Evolutionary conservation across 495 filamentous ascomycete species (phyloP).

Genomic region (Cenococcum geophilum): DNA sequence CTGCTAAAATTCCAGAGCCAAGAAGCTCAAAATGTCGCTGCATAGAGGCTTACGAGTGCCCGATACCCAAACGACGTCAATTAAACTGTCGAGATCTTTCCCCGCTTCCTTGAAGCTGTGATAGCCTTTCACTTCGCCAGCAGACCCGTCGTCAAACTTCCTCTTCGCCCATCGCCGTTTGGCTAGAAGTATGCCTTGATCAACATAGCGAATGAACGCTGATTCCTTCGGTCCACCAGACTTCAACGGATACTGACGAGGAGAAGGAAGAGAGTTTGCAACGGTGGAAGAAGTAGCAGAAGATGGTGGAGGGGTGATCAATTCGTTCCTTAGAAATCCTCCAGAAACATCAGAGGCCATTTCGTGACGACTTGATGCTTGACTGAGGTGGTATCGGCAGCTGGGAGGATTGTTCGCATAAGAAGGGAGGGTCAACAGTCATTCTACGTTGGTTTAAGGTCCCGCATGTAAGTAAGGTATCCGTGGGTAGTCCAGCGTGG

Average conservation of each 20-base stretch:
- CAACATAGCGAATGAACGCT: conserved; percentile 63
- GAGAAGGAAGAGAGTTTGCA: conserved; percentile 52
- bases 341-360: not conserved
- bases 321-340: not conserved
- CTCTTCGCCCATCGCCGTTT: conserved; percentile 72
- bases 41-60: conserved; percentile 63
- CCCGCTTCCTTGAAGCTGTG: conserved; percentile 60
- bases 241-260: conserved; percentile 57
- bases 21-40: not conserved
- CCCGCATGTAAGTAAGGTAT: not conserved
- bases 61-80: conserved; percentile 76
- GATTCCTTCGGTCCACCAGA: conserved; percentile 73
- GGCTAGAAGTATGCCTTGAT: conserved; percentile 55
- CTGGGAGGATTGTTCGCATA: not conserved
- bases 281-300: conserved; percentile 49
- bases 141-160: conserved; percentile 39
- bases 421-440: not conserved
- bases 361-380: conserved; percentile 2
- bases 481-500: not conserved
- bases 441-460: conserved; percentile 1
- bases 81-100: conserved; percentile 60
- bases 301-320: conserved; percentile 34
- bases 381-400: not conserved
- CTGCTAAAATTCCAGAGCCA: not conserved
- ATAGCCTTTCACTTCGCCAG: conserved; percentile 57